Percentiles rank a stretch among this genome's conserved stretches.
phyloP scores from a whole-genome alignment of 1,139 yeast species.

The Casaregolazyma suthepensis region DNA sequence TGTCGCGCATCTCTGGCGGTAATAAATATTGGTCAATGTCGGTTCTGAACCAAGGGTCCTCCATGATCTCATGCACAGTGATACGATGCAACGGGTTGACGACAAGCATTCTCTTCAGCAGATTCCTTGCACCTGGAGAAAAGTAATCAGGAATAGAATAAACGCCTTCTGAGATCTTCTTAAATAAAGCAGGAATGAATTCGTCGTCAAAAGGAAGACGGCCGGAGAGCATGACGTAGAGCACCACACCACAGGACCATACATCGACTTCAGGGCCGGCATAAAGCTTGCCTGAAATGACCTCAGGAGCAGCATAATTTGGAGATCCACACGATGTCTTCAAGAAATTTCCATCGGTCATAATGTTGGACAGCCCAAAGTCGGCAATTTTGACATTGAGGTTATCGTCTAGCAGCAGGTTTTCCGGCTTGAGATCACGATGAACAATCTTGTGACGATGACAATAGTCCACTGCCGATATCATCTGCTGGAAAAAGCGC shows the following conservation, averaged over 20 bases:
- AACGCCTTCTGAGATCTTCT: constrained; percentile 91
- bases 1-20: constrained; percentile 45
- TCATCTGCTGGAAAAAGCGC: constrained; percentile 92
- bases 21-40: constrained; percentile 77
- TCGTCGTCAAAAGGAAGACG: constrained; percentile 97
- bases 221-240: constrained; percentile 89
- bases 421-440: constrained; percentile 93
- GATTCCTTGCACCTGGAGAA: constrained; percentile 79
- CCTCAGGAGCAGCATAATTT: constrained; percentile 98
- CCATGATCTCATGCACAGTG: constrained; percentile 89
- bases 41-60: constrained; percentile 91
- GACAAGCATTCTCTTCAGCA: constrained; percentile 87
- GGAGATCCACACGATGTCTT: constrained; percentile 98
- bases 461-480: constrained; percentile 96
- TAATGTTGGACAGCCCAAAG: constrained; percentile 89
- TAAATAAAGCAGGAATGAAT: constrained; percentile 91
- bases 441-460: constrained; percentile 98
- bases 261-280: constrained; percentile 99
- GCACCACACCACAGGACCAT: constrained; percentile 96
- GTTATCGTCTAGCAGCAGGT: constrained; percentile 81
- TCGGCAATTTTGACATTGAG: constrained; percentile 95
- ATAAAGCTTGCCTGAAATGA: constrained; percentile 88
- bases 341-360: constrained; percentile 96
- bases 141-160: constrained; percentile 87
- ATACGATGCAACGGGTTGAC: constrained; percentile 95